These are phyloP conservation scores for Tetradesmus lagerheimii DNA, from an alignment of 139 green algal species.

Conservation along the genomic window DNA sequence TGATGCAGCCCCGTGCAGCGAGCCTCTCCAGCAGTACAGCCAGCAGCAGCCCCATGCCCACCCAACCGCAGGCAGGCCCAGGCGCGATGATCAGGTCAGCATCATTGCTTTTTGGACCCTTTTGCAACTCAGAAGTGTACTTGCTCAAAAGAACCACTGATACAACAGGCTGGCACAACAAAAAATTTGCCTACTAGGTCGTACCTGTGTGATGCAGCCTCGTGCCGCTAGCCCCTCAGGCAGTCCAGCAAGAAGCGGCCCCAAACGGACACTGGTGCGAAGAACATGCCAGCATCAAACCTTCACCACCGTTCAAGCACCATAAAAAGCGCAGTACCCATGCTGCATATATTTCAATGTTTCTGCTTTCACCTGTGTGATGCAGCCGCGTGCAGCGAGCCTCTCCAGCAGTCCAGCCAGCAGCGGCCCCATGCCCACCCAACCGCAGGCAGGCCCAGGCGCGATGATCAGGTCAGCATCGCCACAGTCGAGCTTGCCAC, in stretches of 20 bases:
- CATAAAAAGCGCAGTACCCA: too few species aligned
- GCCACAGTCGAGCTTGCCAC: conserved; percentile 59
- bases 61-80: not conserved
- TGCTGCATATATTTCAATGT: too few species aligned
- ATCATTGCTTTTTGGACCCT: not conserved
- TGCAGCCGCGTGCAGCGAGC: not conserved
- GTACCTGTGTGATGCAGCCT: conserved; percentile 3
- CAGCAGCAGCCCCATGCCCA: conserved; percentile 4
- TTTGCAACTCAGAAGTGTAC: too few species aligned
- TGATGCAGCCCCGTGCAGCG: not conserved
- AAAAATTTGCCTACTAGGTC: too few species aligned
- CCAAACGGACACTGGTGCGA: conserved; percentile 50
- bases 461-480: conserved; percentile 69
- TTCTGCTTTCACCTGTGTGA: conserved; percentile 34
- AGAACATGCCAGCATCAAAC: not conserved
- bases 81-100: not conserved
- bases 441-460: conserved; percentile 8
- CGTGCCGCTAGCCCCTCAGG: not conserved
- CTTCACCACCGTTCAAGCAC: not conserved
- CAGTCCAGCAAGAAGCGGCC: not conserved
- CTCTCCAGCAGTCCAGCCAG: conserved; percentile 3
- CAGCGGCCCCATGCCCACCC: conserved; percentile 7
- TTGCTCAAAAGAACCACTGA: too few species aligned
- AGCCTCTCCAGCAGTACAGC: not conserved
- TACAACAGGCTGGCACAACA: too few species aligned